Evolutionary conservation across 345 rosid genomes (phyloP).

Genomic region (Durio zibethinus): DNA sequence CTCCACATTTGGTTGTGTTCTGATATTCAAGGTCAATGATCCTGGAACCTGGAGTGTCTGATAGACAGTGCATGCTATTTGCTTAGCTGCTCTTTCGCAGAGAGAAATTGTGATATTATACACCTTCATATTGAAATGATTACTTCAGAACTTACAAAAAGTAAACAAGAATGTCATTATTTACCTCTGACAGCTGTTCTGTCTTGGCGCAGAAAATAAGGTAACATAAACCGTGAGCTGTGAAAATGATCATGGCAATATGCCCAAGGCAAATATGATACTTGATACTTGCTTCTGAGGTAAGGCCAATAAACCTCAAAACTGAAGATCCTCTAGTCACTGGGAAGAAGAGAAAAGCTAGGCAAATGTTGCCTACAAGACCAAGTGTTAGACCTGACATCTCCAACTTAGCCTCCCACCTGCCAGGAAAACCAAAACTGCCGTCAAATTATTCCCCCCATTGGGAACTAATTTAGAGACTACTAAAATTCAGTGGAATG

Average conservation of each 20-base stretch:
- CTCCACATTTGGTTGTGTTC: no score
- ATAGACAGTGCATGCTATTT: background rate
- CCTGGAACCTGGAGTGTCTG: background rate
- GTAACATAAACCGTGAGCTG: conserved; percentile 44
- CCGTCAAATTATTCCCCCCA: background rate
- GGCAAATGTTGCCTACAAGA: conserved; percentile 50
- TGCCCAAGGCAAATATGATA: conserved; percentile 74
- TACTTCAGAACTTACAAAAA: background rate
- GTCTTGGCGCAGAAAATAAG: conserved; percentile 50
- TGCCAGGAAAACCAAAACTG: conserved; percentile 1
- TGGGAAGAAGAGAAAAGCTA: conserved; percentile 68
- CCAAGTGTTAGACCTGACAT: conserved; percentile 48
- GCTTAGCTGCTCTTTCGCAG: no score
- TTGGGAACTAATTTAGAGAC: background rate
- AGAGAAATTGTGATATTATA: background rate
- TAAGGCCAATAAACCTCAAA: conserved; percentile 49
- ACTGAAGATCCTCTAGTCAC: conserved; percentile 61
- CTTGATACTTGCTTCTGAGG: conserved; percentile 61
- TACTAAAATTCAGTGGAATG: background rate
- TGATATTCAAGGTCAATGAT: no score
- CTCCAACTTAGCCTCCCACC: conserved; percentile 58
- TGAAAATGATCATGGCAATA: conserved; percentile 42
- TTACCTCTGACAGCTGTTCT: conserved; percentile 40
- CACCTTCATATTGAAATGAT: background rate
- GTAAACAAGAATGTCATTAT: background rate